phyloP scores from a whole-genome alignment of 179 eudicot genomes.

The Silene noctiflora region DNA sequence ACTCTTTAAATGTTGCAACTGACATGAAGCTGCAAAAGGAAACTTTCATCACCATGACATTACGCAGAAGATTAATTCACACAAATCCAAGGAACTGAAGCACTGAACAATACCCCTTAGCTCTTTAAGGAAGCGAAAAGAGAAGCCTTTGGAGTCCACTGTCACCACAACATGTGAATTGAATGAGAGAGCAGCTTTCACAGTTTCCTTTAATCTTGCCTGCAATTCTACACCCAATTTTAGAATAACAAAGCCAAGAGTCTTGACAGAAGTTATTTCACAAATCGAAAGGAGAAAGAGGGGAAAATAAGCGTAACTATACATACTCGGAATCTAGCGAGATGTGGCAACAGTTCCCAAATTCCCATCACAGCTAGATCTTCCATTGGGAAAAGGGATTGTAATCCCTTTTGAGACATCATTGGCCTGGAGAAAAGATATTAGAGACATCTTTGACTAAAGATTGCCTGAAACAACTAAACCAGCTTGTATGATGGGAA shows the following conservation, averaged over 20 bases:
- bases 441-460: background rate
- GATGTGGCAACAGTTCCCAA: conserved; percentile 88
- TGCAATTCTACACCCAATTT: conserved; percentile 32
- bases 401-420: conserved; percentile 72
- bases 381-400: conserved; percentile 74
- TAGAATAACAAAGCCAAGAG: conserved; percentile 10
- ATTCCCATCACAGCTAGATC: conserved; percentile 95
- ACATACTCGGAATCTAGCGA: conserved; percentile 69
- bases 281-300: background rate
- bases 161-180: conserved; percentile 84
- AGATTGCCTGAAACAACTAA: background rate
- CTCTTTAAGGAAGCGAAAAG: conserved; percentile 73
- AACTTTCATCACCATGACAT: conserved; percentile 34
- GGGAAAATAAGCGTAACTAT: background rate
- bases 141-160: conserved; percentile 91
- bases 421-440: conserved; percentile 33
- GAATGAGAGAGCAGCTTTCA: conserved; percentile 63
- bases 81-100: conserved; percentile 15
- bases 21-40: conserved; percentile 65
- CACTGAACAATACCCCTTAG: conserved; percentile 52
- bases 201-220: conserved; percentile 66
- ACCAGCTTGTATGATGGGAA: background rate
- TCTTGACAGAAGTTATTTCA: background rate
- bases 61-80: conserved; percentile 25
- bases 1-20: conserved; percentile 36